Evolutionary conservation across 2,329 filamentous ascomycete species (phyloP).

Genomic region (Alternaria brassicae): DNA sequence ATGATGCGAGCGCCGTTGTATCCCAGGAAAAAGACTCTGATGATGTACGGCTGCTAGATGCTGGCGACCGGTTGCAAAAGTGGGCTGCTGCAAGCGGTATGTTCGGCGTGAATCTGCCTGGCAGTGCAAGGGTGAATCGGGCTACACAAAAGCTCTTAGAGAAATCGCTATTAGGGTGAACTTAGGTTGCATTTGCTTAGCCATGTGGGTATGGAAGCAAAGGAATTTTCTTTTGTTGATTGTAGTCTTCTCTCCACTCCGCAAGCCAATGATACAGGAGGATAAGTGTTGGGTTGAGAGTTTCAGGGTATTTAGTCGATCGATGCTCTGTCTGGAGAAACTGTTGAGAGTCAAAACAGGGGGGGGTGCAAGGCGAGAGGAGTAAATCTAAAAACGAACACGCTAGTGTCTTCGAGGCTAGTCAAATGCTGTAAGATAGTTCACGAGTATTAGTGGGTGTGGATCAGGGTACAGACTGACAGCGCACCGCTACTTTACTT

Average conservation of each 20-base stretch:
- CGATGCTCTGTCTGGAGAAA: too few relatives aligned
- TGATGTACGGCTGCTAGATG: background rate
- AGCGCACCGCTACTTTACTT: too few relatives aligned
- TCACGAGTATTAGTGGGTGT: too few relatives aligned
- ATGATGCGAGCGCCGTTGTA: background rate
- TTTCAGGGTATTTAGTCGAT: too few relatives aligned
- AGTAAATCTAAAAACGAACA: too few relatives aligned
- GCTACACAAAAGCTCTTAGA: background rate
- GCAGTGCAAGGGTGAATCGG: slow-evolving; percentile 1
- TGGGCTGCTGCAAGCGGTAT: slow-evolving; percentile 8
- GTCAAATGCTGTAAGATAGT: too few relatives aligned
- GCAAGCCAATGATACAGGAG: too few relatives aligned
- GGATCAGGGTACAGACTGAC: too few relatives aligned
- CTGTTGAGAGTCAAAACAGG: too few relatives aligned
- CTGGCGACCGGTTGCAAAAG: slow-evolving; percentile 5
- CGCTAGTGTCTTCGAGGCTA: too few relatives aligned
- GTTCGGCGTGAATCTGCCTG: slow-evolving; percentile 11
- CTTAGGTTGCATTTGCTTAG: background rate
- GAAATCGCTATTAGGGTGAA: background rate
- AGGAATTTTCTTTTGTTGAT: background rate
- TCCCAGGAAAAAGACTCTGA: background rate
- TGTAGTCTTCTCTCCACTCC: background rate
- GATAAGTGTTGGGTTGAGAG: too few relatives aligned
- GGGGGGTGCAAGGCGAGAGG: too few relatives aligned
- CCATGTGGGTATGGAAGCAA: background rate